A percentile compares a stretch with the other conserved stretches of the same genome.
Conservation (phyloP, 2,329 filamentous ascomycete genomes). For the Paramyrothecium sp. region DNA sequence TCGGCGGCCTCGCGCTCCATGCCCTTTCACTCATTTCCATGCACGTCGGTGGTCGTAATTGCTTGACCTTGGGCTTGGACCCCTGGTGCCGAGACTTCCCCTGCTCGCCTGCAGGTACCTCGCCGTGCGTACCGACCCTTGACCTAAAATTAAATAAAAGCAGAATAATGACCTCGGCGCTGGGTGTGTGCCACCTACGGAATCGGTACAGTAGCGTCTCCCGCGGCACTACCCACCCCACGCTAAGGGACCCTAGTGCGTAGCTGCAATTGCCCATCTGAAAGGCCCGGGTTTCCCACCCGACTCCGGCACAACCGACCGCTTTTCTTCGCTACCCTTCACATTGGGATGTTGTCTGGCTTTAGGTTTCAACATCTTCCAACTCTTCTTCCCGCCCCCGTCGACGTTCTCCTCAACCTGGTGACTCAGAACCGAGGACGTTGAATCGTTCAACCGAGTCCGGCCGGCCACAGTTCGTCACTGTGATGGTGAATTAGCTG, state of each 20-base stretch:
- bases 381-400: background rate
- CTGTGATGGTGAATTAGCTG: conserved; percentile 24
- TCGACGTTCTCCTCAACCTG: conserved; percentile 3
- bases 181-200: background rate
- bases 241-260: background rate
- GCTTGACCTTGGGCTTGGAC: background rate
- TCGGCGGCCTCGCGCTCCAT: background rate
- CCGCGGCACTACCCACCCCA: background rate
- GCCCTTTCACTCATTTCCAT: background rate
- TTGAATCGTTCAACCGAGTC: background rate
- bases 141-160: background rate
- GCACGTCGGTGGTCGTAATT: background rate
- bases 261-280: background rate
- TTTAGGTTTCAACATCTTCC: background rate
- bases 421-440: background rate
- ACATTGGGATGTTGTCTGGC: too few relatives aligned
- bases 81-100: background rate
- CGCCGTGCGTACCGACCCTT: background rate
- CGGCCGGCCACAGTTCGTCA: conserved; percentile 23
- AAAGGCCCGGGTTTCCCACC: background rate
- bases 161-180: background rate
- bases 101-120: background rate
- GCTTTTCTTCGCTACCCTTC: background rate
- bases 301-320: background rate
- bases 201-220: background rate